Evolutionary conservation across 1,284 basidiomycete genomes (phyloP), one percentile per base, ranked within the genome.

Genomic region (Mycena sp.): DNA sequence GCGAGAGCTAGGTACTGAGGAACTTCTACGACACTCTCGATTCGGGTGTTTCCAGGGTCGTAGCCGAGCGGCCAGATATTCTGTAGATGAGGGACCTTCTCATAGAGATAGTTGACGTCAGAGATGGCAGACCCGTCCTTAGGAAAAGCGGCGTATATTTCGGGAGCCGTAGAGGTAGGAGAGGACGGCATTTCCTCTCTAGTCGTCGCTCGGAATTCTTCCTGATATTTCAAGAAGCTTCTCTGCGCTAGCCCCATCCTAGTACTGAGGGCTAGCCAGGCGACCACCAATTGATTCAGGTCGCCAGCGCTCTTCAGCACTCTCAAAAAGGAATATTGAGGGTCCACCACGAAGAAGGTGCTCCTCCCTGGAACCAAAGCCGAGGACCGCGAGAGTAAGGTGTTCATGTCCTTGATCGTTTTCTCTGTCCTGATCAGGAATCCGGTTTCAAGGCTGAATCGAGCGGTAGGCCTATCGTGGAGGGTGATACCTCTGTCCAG

Each of bases 141-240:
- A 2, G 57, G 57, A 3, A 61, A 41, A 3, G 11, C 37, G 3
- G 2, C 20, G n/a, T 68, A 62, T 0, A 68, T n/a, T 10, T n/a
- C 67, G 0, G 67, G 59, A 20, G 20, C 30, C 2, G 67, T 62
- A 1, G 67, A 68, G 8, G 56, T 39, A 1, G 66, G 66, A 14
- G 66, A 67, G 3, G 46, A 20, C 4, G 55, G 30, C 1, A 55
- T 8, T 1, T 39, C 38, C 4, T 56, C 39, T 1, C 5, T 20
- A 1, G 3, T 25, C 4, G 3, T 3, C 7, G 59, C 67, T 20
- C 3, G 1, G 30, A 55, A 62, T 22, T 68, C 67, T 1, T 20
- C 18, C 20, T 68, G 22, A 16, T 68, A 68, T 25, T 68, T 68
- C 2, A 8, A 2, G 1, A 68, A 56, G 30, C 30, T 46, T 1